Percentiles rank a stretch among this genome's conserved stretches.
These are phyloP conservation scores for Suillus hirtellus DNA, from an alignment of 768 basidiomycete genomes.

Conservation along the genomic window DNA sequence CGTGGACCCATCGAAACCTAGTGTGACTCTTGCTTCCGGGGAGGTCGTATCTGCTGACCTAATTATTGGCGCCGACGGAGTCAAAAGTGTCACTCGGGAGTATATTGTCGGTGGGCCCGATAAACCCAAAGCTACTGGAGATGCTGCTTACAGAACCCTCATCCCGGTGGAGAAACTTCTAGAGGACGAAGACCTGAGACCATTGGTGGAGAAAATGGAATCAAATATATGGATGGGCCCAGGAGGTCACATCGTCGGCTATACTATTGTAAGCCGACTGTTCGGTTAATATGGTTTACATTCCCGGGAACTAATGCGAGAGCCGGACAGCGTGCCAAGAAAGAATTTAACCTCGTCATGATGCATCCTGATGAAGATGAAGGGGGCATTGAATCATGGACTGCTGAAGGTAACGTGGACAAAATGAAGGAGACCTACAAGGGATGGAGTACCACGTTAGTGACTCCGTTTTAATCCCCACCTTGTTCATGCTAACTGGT, in stretches of 20 bases:
- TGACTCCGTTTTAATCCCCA: not conserved
- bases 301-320: not conserved
- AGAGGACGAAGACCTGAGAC: conserved; percentile 50
- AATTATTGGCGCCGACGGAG: conserved; percentile 52
- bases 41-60: conserved; percentile 44
- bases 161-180: conserved; percentile 47
- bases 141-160: conserved; percentile 61
- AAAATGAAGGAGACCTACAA: conserved; percentile 49
- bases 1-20: conserved; percentile 33
- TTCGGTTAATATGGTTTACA: not conserved
- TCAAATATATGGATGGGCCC: conserved; percentile 66
- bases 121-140: conserved; percentile 55
- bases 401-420: conserved; percentile 40
- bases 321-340: conserved; percentile 32
- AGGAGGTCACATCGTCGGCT: conserved; percentile 44
- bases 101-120: conserved; percentile 48
- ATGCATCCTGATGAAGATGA: conserved; percentile 41
- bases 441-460: conserved; percentile 51
- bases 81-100: conserved; percentile 52
- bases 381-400: conserved; percentile 41
- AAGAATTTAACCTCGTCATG: conserved; percentile 48
- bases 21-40: conserved; percentile 43
- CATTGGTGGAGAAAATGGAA: conserved; percentile 50
- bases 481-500: conserved; percentile 6
- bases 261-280: conserved; percentile 40